phyloP scores from a whole-genome alignment of 2,329 filamentous ascomycete genomes.

The Pestalotiopsis sp. region DNA sequence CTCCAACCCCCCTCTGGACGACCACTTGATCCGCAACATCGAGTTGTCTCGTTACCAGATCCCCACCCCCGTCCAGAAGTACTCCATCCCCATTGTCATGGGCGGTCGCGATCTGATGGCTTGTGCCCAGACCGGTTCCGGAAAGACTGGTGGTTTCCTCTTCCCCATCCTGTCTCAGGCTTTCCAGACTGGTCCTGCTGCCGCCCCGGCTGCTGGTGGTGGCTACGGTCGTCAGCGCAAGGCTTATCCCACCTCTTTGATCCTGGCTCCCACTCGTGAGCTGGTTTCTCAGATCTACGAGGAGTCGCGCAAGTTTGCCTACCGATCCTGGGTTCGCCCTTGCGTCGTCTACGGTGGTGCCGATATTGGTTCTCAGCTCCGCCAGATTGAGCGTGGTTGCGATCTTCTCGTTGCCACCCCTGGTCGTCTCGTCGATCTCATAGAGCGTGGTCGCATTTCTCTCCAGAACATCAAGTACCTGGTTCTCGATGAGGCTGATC shows the following conservation, averaged over 20 bases:
- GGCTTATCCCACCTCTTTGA: constrained; percentile 94
- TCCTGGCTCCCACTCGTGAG: constrained; percentile 96
- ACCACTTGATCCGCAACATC: constrained; percentile 92
- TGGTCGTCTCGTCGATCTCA: constrained; percentile 94
- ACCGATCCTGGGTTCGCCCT: constrained; percentile 97
- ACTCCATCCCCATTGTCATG: constrained; percentile 99
- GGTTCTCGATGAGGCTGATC: constrained; percentile 97
- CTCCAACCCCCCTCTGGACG: constrained; percentile 92
- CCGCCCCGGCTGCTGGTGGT: constrained; percentile 62
- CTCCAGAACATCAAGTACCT: constrained; percentile 99
- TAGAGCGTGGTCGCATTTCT: constrained; percentile 97
- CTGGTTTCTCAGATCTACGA: constrained; percentile 98
- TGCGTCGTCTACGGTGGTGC: constrained; percentile 99
- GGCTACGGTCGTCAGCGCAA: constrained; percentile 94
- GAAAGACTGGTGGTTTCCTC: constrained; percentile 99
- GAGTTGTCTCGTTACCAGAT: constrained; percentile 92
- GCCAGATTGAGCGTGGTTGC: constrained; percentile 95
- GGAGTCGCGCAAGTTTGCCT: constrained; percentile 96
- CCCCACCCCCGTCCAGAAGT: constrained; percentile 97
- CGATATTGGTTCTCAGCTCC: constrained; percentile 96
- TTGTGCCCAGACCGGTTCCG: constrained; percentile 98
- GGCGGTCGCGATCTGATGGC: constrained; percentile 97
- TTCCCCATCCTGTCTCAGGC: constrained; percentile 99
- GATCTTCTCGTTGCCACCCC: constrained; percentile 97
- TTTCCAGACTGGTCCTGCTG: constrained; percentile 84